A percentile compares a stretch with the other conserved stretches of the same genome.
Conservation (phyloP, 306 rosid species). For the Prunus dulcis region DNA sequence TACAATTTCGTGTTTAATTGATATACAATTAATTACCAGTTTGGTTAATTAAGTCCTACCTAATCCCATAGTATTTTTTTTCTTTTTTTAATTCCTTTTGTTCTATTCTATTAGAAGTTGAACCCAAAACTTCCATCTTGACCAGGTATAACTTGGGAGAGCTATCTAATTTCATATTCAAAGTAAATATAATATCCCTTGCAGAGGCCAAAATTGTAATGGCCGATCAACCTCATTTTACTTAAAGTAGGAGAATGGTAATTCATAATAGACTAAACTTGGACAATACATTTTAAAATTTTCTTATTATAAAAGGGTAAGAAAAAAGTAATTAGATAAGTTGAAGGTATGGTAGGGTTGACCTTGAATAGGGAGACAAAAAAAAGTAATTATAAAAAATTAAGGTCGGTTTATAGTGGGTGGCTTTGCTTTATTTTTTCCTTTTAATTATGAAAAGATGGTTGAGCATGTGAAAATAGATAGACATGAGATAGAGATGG, state of each 20-base stretch:
- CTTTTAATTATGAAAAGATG: not conserved
- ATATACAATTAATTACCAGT: not conserved
- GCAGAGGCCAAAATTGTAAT: not conserved
- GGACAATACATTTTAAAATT: not conserved
- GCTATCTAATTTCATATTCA: not conserved
- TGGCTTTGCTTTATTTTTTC: not conserved
- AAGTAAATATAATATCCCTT: not conserved
- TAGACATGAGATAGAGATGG: not conserved
- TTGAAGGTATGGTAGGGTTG: not conserved
- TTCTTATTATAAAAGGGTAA: not conserved
- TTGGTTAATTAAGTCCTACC: not conserved
- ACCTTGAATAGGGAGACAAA: not conserved
- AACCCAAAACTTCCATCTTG: not conserved
- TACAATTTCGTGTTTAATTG: not conserved
- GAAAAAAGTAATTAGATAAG: not conserved
- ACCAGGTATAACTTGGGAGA: not conserved
- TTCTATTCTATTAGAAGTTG: not conserved
- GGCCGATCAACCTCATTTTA: not conserved
- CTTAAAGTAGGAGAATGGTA: not conserved
- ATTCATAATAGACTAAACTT: not conserved
- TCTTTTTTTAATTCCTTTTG: no score
- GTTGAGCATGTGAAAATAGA: not conserved
- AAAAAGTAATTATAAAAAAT: not conserved
- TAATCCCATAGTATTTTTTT: not conserved
- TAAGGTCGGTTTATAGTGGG: not conserved